phyloP scores from a whole-genome alignment of 208 protist genomes.

The Acanthamoeba healyi region DNA sequence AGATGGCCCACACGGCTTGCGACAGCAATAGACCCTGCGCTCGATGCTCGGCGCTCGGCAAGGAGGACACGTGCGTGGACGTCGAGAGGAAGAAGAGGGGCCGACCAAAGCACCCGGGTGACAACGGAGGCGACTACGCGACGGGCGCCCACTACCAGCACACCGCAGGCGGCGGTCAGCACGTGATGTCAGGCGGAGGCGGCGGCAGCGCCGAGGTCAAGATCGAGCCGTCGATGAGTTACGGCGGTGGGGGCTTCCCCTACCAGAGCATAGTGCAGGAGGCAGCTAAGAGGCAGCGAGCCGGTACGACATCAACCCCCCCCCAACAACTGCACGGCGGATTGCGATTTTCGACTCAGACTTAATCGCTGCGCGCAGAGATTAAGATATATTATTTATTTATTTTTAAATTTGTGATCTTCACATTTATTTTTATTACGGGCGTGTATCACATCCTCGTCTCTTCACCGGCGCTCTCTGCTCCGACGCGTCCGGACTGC shows the following conservation, averaged over 20 bases:
- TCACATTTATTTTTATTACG: too few relatives aligned
- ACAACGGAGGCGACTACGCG: background rate
- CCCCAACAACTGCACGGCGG: background rate
- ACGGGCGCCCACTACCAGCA: background rate
- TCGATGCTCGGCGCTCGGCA: conserved; percentile 25
- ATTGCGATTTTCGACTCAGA: too few relatives aligned
- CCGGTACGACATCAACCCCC: conserved; percentile 14
- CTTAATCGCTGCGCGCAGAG: too few relatives aligned
- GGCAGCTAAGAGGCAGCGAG: background rate
- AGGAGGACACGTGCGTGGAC: conserved; percentile 30
- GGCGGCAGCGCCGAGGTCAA: background rate
- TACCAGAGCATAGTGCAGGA: background rate
- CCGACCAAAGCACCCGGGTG: background rate
- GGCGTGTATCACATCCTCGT: too few relatives aligned
- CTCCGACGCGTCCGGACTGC: too few relatives aligned
- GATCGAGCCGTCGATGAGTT: background rate
- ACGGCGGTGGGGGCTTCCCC: background rate
- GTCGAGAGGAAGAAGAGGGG: conserved; percentile 24
- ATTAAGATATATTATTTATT: too few relatives aligned
- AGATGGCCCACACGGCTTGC: conserved; percentile 53
- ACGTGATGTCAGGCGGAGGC: too few relatives aligned
- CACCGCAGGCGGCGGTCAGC: background rate
- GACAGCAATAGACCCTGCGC: conserved; percentile 45
- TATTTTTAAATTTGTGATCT: too few relatives aligned
- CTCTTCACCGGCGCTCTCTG: too few relatives aligned